Conservation (phyloP, 1,284 basidiomycete genomes). For the Rhodotorula sp. region DNA sequence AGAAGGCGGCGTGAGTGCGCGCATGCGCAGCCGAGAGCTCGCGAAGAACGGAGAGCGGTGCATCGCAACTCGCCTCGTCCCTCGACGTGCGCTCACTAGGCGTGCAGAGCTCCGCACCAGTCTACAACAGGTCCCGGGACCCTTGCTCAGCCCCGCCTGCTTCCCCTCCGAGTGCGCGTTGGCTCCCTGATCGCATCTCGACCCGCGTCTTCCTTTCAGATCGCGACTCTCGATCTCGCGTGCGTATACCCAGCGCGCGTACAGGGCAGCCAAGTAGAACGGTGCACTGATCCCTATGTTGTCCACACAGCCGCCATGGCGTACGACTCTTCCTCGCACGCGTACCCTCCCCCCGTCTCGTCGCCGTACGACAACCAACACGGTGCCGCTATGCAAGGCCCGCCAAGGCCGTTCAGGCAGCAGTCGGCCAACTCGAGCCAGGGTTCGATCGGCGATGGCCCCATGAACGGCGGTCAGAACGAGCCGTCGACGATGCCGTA, state of each 20-base stretch:
- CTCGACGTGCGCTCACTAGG: too few species aligned
- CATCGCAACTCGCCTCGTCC: too few species aligned
- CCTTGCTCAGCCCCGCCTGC: background rate
- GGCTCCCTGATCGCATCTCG: background rate
- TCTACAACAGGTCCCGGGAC: too few species aligned
- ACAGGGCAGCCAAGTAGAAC: too few species aligned
- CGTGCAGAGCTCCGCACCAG: too few species aligned
- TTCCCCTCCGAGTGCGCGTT: background rate
- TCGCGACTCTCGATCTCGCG: background rate
- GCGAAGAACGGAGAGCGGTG: too few species aligned
- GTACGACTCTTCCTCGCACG: background rate
- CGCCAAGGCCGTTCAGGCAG: slow-evolving; percentile 30
- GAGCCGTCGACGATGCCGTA: slow-evolving; percentile 25
- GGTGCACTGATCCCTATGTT: too few species aligned
- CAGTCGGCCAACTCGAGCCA: slow-evolving; percentile 29
- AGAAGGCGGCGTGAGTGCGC: too few species aligned
- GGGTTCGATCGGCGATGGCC: slow-evolving; percentile 22
- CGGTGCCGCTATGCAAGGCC: background rate
- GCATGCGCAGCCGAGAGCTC: too few species aligned
- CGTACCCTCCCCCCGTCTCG: slow-evolving; percentile 3
- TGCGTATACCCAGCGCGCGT: background rate
- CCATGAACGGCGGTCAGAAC: background rate
- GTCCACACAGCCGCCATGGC: slow-evolving; percentile 5
- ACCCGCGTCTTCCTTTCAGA: background rate
- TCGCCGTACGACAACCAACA: slow-evolving; percentile 9